Base-by-base conservation (phyloP, 2,329 filamentous ascomycete species). In the Cercospora sesami region DNA sequence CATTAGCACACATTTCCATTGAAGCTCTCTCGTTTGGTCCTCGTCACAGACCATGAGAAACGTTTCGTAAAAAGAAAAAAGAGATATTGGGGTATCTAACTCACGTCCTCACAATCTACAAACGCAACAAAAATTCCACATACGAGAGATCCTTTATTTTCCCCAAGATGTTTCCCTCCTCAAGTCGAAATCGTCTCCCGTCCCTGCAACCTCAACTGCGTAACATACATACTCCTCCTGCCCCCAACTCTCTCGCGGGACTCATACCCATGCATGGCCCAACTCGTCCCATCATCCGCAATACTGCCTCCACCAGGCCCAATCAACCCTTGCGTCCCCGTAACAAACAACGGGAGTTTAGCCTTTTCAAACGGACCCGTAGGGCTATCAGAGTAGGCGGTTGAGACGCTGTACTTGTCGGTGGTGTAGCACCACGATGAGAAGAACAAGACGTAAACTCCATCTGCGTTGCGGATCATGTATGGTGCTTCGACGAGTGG, bases 401-500 rank as follows among this genome's bases (percentile, higher is more conserved):
- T 69, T 1, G 36, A 65, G 3, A 69, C 66, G 33, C 69, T 68
- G 60, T 71, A 73, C 8, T 48, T n/a, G 4, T 69, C 63, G 7
- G 69, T 69, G 1, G 66, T 70, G 53, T 68, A 77, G 72, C 74
- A 77, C 39, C 74, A 71, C 9, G 59, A 69, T 10, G 68, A 72
- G 65, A 75, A 77, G 63, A 73, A 74, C 2, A 77, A 66, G 8
- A 74, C 67, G 62, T 76, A 77, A 30, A 64, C 62, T 7, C 73
- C 74, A 1, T 69, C 71, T 2, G 26, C 31, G 31, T 66, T 68
- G 45, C 66, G 68, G 16, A 73, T 68, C 61, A 77, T 69, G 39
- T 71, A 70, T 0, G 75, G 75, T 5, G 72, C 75, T 62, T 77
- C 75, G 26, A 76, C 72, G 3, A 75, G 66, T 0, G 74, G 74